Percentiles rank a stretch among this genome's conserved stretches.
Conservation (phyloP, 2,329 filamentous ascomycete species). For the Scortechinia acanthostroma region DNA sequence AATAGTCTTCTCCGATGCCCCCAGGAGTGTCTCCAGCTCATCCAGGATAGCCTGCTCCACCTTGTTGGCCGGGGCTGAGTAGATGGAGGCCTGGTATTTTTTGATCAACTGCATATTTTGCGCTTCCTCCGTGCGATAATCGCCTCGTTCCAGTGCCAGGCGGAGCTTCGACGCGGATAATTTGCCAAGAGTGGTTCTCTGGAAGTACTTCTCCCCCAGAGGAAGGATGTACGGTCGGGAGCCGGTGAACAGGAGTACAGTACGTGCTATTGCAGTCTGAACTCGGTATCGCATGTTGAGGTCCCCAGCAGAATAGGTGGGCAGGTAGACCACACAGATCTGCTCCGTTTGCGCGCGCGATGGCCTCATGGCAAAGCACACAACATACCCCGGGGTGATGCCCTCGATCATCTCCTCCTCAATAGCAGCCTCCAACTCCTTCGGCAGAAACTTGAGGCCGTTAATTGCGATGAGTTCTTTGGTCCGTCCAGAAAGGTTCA, state of each 20-base stretch:
- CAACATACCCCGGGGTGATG: conserved; percentile 13
- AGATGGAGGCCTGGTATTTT: conserved; percentile 9
- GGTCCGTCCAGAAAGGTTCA: conserved; percentile 23
- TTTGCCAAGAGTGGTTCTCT: conserved; percentile 29
- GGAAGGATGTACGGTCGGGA: conserved; percentile 17
- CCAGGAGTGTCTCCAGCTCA: conserved; percentile 10
- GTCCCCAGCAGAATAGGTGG: conserved; percentile 13
- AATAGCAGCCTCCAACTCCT: conserved; percentile 26
- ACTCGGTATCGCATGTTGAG: conserved; percentile 9
- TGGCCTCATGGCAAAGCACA: conserved; percentile 5
- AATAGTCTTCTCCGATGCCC: conserved; percentile 6
- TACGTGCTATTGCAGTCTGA: conserved; percentile 12
- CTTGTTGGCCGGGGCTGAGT: conserved; percentile 8
- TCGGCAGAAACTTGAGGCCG: conserved; percentile 28
- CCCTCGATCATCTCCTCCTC: conserved; percentile 18
- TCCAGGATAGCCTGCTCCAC: conserved; percentile 10
- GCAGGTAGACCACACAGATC: conserved; percentile 27
- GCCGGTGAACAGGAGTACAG: conserved; percentile 9
- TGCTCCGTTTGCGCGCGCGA: conserved; percentile 20
- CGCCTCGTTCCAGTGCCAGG: conserved; percentile 14
- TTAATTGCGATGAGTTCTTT: conserved; percentile 38
- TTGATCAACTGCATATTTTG: conserved; percentile 6
- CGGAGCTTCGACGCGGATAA: conserved; percentile 25
- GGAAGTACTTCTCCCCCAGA: conserved; percentile 12
- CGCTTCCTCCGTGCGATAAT: conserved; percentile 10